Evolutionary conservation across 306 rosid genomes (phyloP).

Genomic region (Quercus berberidifolia): DNA sequence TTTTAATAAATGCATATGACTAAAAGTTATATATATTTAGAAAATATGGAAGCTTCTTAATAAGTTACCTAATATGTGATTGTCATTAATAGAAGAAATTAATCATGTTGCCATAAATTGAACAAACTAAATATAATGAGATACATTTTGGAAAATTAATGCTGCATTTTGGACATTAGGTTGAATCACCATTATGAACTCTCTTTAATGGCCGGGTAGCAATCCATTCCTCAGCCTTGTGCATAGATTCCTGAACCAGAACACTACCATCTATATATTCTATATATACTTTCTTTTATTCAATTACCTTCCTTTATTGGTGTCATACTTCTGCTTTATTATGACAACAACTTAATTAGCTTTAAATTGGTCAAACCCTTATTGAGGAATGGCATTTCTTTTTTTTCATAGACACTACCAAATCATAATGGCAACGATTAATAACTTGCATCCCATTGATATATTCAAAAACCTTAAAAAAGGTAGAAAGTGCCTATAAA

Average conservation of each 20-base stretch:
- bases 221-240: neutral
- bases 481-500: conserved; percentile 18
- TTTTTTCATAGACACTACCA: neutral
- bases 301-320: neutral
- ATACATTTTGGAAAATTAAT: neutral
- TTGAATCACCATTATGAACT: neutral
- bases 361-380: conserved; percentile 22
- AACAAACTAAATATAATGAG: neutral
- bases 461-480: neutral
- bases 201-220: neutral
- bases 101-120: neutral
- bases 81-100: neutral
- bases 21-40: no score
- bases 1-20: no score
- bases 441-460: neutral
- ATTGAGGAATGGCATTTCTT: conserved; percentile 1
- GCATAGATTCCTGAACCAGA: conserved; percentile 12
- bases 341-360: conserved; percentile 17
- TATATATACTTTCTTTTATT: neutral
- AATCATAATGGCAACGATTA: conserved; percentile 3
- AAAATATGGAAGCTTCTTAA: neutral
- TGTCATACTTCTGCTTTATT: neutral
- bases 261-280: neutral
- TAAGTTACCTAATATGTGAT: neutral
- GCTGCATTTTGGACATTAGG: neutral